These are phyloP conservation scores for Suillus weaverae DNA, from an alignment of 768 basidiomycete genomes.

Conservation along the genomic window DNA sequence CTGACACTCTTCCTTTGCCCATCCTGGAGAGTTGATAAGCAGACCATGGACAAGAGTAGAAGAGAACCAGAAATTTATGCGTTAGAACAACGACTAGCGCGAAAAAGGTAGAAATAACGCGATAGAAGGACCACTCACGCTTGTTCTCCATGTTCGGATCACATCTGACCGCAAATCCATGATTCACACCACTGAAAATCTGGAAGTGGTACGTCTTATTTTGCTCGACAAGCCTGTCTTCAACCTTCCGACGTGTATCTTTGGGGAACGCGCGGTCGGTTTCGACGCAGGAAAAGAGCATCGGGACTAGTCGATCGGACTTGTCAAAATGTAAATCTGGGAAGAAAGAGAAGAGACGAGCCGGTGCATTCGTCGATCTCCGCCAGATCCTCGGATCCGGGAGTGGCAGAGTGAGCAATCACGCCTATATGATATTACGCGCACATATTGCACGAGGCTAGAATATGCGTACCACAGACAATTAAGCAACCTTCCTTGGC, in stretches of 20 bases:
- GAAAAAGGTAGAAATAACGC: neutral
- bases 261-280: conserved; percentile 47
- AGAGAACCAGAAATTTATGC: neutral
- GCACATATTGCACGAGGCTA: neutral
- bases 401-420: conserved; percentile 47
- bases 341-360: conserved; percentile 24
- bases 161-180: neutral
- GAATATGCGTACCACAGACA: conserved; percentile 33
- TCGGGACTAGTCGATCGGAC: conserved; percentile 39
- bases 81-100: neutral
- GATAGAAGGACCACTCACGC: neutral
- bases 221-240: conserved; percentile 45
- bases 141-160: neutral
- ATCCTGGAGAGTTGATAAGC: conserved; percentile 12
- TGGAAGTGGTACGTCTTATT: conserved; percentile 52
- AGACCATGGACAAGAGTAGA: neutral
- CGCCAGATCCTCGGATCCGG: conserved; percentile 35
- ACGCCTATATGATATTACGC: conserved; percentile 29
- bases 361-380: conserved; percentile 49
- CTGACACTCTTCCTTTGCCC: conserved; percentile 54
- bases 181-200: conserved; percentile 42
- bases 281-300: conserved; percentile 54
- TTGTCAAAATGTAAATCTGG: neutral
- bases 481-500: conserved; percentile 40
- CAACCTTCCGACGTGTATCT: conserved; percentile 47